Percentiles rank a stretch among this genome's conserved stretches.
Evolutionary conservation across 1,139 yeast species (phyloP).

Genomic region (Meyerozyma carpophila): DNA sequence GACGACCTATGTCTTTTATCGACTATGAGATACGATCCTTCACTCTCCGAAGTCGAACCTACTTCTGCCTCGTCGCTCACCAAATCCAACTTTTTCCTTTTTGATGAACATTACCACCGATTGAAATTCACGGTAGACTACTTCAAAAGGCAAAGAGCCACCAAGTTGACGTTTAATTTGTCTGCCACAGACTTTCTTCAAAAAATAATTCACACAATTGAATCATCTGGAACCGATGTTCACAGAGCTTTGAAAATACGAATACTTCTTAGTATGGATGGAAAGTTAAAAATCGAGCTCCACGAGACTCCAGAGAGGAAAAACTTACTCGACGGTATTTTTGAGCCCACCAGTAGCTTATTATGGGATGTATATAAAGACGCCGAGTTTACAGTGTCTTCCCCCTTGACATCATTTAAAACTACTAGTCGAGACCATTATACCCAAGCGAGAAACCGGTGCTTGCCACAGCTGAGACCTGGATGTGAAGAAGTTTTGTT

Average conservation of each 20-base stretch:
- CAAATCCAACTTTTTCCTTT: slow-evolving; percentile 47
- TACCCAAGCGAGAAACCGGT: slow-evolving; percentile 51
- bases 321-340: slow-evolving; percentile 30
- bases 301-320: slow-evolving; percentile 29
- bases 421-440: slow-evolving; percentile 72
- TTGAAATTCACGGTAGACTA: slow-evolving; percentile 48
- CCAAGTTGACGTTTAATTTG: slow-evolving; percentile 25
- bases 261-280: slow-evolving; percentile 43
- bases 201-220: slow-evolving; percentile 41
- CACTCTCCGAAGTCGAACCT: slow-evolving; percentile 25
- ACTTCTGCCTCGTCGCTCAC: slow-evolving; percentile 20
- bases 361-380: slow-evolving; percentile 63
- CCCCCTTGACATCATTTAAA: slow-evolving; percentile 85
- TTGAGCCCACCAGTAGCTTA: neutral
- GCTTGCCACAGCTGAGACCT: slow-evolving; percentile 30
- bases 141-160: slow-evolving; percentile 28
- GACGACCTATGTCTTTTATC: slow-evolving; percentile 52
- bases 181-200: slow-evolving; percentile 36
- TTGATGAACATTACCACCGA: slow-evolving; percentile 61
- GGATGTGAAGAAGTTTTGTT: slow-evolving; percentile 64
- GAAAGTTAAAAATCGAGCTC: slow-evolving; percentile 49
- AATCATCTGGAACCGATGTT: slow-evolving; percentile 19
- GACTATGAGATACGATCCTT: slow-evolving; percentile 72
- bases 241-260: slow-evolving; percentile 53
- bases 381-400: slow-evolving; percentile 42